Base-by-base conservation (phyloP, 106 monocot species). In the Phalaenopsis equestris region DNA sequence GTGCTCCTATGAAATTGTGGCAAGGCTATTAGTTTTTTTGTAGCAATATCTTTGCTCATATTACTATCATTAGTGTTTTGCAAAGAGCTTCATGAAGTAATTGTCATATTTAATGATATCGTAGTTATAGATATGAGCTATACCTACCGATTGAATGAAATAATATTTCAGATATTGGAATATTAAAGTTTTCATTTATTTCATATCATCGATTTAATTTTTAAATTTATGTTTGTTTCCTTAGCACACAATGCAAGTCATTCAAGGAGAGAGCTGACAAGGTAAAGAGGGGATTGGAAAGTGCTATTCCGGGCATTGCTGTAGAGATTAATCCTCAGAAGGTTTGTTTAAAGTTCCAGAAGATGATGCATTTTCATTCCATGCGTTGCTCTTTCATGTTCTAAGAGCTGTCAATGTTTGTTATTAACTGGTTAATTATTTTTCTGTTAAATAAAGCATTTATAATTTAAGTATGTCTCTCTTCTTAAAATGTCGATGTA, bases 261-360 rank as follows among this genome's bases (percentile, higher is more conserved):
- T 96, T 96, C 67, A 90, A 91, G 84, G 91, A 82, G 72, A 89
- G 93, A 56, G 89, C 96, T 42, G 37, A 76, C 5, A 87, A 67
- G 81, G 93, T 96, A 79, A 96, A 96, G 80, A 87, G 85, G 12
- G 93, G 84, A 15, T 77, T 96, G 68, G 91, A 89, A 86, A 85
- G 75, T 74, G 78, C 81, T 56, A 45, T 91, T 9, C 81, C 91
- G 43, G 88, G 77, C n/a, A 84, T 90, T 37, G 47, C 84, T 74
- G 96, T 96, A 36, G 49, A 83, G 56, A 86, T 96, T 46, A 96
- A 96, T 81, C 96, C 96, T 82, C 87, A 88, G 17, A 96, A 96
- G 91, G 96, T 96, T 73, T 78, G 24, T 67, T 43, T 67, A 42
- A 47, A 39, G 1, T 70, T 39, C 39, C 38, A 9, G n/a, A 12